Conservation (phyloP, 2,329 filamentous ascomycete genomes). For the Amylocarpus encephaloides region DNA sequence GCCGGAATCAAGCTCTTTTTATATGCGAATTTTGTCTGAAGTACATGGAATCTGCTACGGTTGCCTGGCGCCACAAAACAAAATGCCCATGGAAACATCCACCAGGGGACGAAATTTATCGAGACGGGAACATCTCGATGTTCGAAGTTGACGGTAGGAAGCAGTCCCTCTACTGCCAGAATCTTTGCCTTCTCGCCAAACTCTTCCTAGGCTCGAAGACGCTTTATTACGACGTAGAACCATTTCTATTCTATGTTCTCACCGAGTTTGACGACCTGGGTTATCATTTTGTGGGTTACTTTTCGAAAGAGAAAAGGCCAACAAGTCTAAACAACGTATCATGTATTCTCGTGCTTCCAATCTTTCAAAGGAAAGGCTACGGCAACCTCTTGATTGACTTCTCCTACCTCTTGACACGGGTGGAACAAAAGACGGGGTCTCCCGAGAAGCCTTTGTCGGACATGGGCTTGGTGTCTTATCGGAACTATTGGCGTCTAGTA, state of each 20-base stretch:
- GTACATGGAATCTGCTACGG: slow-evolving; percentile 99
- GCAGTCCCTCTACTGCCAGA: slow-evolving; percentile 97
- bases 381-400: slow-evolving; percentile 97
- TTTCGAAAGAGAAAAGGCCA: slow-evolving; percentile 95
- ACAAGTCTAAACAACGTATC: slow-evolving; percentile 96
- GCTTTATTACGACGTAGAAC: slow-evolving; percentile 95
- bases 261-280: slow-evolving; percentile 88
- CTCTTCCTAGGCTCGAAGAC: slow-evolving; percentile 98
- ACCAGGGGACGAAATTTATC: slow-evolving; percentile 95
- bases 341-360: slow-evolving; percentile 91
- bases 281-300: slow-evolving; percentile 98
- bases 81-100: slow-evolving; percentile 97
- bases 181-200: slow-evolving; percentile 91
- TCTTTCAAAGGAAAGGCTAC: slow-evolving; percentile 95
- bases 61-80: slow-evolving; percentile 94
- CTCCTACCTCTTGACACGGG: slow-evolving; percentile 89
- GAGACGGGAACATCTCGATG: slow-evolving; percentile 82
- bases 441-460: slow-evolving; percentile 96
- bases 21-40: slow-evolving; percentile 99
- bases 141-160: slow-evolving; percentile 97
- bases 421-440: slow-evolving; percentile 89
- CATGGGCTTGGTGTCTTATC: slow-evolving; percentile 94
- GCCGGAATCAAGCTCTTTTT: slow-evolving; percentile 90
- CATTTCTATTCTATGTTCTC: slow-evolving; percentile 95
- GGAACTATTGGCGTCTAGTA: slow-evolving; percentile 92